phyloP scores from a whole-genome alignment of 768 basidiomycete genomes.

The Mrakia hoshinonis region DNA sequence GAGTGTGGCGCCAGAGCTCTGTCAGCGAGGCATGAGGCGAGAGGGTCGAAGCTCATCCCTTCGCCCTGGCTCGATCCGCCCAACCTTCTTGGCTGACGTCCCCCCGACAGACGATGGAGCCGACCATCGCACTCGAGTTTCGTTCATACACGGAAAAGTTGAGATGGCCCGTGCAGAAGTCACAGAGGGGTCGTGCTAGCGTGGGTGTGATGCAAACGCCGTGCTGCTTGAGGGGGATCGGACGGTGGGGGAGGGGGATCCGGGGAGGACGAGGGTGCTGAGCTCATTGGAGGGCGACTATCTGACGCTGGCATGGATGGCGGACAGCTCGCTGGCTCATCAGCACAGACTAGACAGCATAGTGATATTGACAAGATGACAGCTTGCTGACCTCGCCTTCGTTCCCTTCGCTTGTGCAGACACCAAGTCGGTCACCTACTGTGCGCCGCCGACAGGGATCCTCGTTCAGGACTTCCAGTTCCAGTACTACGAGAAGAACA shows the following conservation, averaged over 20 bases:
- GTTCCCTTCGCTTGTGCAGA: slow-evolving; percentile 45
- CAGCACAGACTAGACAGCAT: not conserved
- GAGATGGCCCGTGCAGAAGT: no score
- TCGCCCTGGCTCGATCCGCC: not conserved
- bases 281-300: no score
- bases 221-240: no score
- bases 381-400: not conserved
- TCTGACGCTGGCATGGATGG: no score
- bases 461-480: slow-evolving; percentile 42
- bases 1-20: not conserved
- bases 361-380: not conserved
- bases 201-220: no score
- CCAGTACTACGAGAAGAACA: slow-evolving; percentile 36
- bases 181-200: no score
- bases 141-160: not conserved
- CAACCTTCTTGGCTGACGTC: not conserved
- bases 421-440: slow-evolving; percentile 82
- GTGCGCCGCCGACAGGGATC: slow-evolving; percentile 66
- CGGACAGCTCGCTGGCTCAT: no score
- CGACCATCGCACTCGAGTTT: not conserved
- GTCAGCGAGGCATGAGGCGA: not conserved
- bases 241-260: not conserved
- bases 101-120: no score
- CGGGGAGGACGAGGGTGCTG: no score
- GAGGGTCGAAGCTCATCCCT: slow-evolving; percentile 16